Evolutionary conservation across 805 yeast genomes (phyloP).

Genomic region (Kodamaea sagamina): DNA sequence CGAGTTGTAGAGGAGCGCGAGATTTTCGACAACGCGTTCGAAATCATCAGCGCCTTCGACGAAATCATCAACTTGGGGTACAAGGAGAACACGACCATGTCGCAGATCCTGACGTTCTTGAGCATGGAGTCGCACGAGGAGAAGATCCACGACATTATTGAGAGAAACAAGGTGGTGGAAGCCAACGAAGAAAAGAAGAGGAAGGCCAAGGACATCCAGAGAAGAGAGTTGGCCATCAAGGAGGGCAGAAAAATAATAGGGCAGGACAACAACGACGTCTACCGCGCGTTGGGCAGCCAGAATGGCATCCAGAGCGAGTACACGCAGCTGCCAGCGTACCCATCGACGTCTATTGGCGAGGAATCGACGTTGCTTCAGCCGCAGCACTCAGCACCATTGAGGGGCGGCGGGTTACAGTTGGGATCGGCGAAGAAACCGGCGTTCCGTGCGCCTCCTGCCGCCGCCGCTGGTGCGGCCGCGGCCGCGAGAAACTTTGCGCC

Average conservation of each 20-base stretch:
- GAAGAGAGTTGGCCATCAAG: constrained; percentile 69
- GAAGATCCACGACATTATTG: constrained; percentile 96
- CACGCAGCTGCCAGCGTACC: constrained; percentile 26
- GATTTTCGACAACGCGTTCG: constrained; percentile 81
- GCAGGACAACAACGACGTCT: constrained; percentile 46
- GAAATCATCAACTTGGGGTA: constrained; percentile 89
- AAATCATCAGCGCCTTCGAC: constrained; percentile 87
- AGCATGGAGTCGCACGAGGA: constrained; percentile 99
- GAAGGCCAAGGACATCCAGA: constrained; percentile 86
- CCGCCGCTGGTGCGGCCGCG: constrained; percentile 26
- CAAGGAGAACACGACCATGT: constrained; percentile 77
- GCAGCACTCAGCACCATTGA: constrained; percentile 20
- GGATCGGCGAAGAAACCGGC: constrained; percentile 48
- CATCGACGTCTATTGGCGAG: constrained; percentile 29
- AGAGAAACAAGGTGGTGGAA: constrained; percentile 92
- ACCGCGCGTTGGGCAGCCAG: constrained; percentile 26
- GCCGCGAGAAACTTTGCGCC: constrained; percentile 16
- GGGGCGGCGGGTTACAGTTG: constrained; percentile 72
- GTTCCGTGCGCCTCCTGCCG: constrained; percentile 35
- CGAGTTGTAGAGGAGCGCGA: constrained; percentile 78
- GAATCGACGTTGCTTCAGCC: constrained; percentile 14
- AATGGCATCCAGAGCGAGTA: constrained; percentile 22
- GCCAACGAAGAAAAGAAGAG: constrained; percentile 97
- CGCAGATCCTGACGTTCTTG: constrained; percentile 84
- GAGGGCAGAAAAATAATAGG: constrained; percentile 14